phyloP scores from a whole-genome alignment of 1,284 basidiomycete species.

The Tremellales sp. region DNA sequence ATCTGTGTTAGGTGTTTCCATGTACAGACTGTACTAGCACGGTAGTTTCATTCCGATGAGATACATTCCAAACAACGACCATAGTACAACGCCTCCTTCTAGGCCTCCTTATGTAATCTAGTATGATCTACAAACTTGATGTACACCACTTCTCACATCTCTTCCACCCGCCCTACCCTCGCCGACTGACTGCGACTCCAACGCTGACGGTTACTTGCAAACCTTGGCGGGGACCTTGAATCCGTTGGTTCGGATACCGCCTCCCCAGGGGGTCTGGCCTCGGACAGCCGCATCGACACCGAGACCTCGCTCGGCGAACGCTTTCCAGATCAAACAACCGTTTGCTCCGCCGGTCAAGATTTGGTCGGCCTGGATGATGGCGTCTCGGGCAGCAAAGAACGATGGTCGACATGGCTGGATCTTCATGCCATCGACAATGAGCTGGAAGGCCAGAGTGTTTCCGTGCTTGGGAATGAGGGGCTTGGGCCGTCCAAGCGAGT shows the following conservation, averaged over 20 bases:
- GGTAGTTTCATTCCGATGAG: no score
- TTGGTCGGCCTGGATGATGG: conserved; percentile 90
- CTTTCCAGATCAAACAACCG: conserved; percentile 81
- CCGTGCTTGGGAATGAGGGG: conserved; percentile 83
- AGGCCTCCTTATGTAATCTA: no score
- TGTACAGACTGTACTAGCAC: no score
- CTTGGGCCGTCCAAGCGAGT: conserved; percentile 51
- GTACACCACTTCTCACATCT: no score
- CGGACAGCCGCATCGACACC: conserved; percentile 69
- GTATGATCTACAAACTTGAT: no score
- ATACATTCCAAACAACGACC: no score
- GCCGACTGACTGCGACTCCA: no score
- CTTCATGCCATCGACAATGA: conserved; percentile 90
- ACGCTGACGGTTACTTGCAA: conserved; percentile 35
- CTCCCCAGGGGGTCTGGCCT: conserved; percentile 89
- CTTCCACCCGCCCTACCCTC: no score
- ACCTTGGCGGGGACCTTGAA: conserved; percentile 47
- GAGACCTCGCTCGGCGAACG: conserved; percentile 77
- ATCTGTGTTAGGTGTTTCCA: no score
- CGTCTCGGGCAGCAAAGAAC: conserved; percentile 89
- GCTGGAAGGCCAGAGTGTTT: conserved; percentile 81
- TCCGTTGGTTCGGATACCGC: conserved; percentile 61
- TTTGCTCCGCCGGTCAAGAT: conserved; percentile 89
- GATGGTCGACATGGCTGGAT: conserved; percentile 84
- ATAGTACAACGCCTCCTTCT: no score